Conservation (phyloP, 495 filamentous ascomycete genomes). For the Annulohypoxylon stygium region DNA sequence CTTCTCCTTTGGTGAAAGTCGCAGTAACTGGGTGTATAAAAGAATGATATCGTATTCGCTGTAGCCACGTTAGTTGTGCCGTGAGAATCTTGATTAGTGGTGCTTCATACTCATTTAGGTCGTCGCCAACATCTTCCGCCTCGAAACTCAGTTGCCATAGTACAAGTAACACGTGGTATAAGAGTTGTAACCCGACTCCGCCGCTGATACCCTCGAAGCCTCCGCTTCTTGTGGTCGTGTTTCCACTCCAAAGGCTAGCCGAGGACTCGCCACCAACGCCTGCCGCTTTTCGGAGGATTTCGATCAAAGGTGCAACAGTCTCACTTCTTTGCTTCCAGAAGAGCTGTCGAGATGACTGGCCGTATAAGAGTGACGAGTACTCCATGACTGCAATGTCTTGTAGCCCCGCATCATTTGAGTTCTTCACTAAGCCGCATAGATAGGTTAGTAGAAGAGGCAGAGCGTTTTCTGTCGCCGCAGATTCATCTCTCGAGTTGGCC, state of each 20-base stretch:
- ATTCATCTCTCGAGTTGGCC: conserved; percentile 72
- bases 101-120: conserved; percentile 78
- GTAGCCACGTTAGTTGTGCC: conserved; percentile 32
- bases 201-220: conserved; percentile 76
- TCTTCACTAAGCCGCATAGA: conserved; percentile 83
- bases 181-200: conserved; percentile 89
- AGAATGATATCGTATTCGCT: conserved; percentile 94
- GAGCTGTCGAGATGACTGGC: conserved; percentile 75
- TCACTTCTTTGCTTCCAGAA: conserved; percentile 92
- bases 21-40: conserved; percentile 89
- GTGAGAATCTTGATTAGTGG: conserved; percentile 13
- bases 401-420: conserved; percentile 81
- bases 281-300: conserved; percentile 83
- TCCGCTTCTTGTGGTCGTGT: conserved; percentile 65
- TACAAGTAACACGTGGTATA: conserved; percentile 93
- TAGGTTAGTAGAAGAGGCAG: conserved; percentile 89
- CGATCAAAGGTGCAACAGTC: conserved; percentile 83
- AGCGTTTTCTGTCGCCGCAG: conserved; percentile 70
- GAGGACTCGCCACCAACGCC: conserved; percentile 76
- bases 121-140: conserved; percentile 83
- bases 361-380: conserved; percentile 88
- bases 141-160: conserved; percentile 98
- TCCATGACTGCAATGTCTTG: conserved; percentile 96
- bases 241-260: conserved; percentile 73
- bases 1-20: conserved; percentile 96